Evolutionary conservation across 345 rosid genomes (phyloP).

Genomic region (Aurinia saxatilis): DNA sequence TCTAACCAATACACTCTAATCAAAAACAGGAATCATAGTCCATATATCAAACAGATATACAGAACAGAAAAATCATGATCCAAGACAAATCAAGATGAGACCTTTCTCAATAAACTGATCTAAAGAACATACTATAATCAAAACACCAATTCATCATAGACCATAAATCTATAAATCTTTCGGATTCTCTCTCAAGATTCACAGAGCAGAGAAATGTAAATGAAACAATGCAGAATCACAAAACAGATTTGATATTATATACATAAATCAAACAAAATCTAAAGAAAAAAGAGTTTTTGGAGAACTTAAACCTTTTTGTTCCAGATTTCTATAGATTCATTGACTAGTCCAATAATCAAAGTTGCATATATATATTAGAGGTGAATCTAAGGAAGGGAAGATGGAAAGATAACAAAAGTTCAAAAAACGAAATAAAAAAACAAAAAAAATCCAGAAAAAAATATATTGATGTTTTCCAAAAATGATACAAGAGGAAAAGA

Average conservation of each 20-base stretch:
- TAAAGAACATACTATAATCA: no score
- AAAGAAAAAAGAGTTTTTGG: not conserved
- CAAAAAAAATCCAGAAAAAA: slow-evolving; percentile 21
- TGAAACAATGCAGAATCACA: slow-evolving; percentile 15
- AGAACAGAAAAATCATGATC: slow-evolving; percentile 3
- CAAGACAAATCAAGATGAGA: no score
- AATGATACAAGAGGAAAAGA: not conserved
- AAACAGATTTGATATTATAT: not conserved
- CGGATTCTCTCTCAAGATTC: not conserved
- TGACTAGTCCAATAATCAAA: slow-evolving; percentile 4
- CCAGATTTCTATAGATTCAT: not conserved
- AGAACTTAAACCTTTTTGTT: not conserved
- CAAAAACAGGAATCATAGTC: not conserved
- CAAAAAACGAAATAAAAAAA: slow-evolving; percentile 7
- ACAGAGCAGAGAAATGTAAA: slow-evolving; percentile 7
- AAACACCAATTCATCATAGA: no score
- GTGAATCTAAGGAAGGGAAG: slow-evolving; percentile 3
- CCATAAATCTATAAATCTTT: not conserved
- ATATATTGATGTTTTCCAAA: slow-evolving; percentile 2
- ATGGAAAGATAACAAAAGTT: slow-evolving; percentile 23
- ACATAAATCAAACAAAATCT: not conserved
- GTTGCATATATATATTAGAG: not conserved
- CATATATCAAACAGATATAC: no score
- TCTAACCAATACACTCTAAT: not conserved
- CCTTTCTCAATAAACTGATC: no score